Evolutionary conservation across 2,329 filamentous ascomycete genomes (phyloP).

Genomic region (Rhynchosporium agropyri): DNA sequence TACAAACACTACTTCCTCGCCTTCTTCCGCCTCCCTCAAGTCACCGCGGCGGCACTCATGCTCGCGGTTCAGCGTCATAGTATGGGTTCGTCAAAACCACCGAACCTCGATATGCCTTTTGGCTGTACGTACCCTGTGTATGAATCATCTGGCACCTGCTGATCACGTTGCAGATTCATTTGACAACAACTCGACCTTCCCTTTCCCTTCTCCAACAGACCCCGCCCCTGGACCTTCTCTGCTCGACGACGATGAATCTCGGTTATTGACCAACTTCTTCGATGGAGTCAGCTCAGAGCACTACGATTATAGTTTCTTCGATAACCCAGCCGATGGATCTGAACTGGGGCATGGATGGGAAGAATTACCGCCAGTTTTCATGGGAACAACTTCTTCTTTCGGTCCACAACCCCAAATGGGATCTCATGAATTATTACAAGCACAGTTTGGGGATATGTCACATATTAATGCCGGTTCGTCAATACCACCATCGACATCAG

Average conservation of each 20-base stretch:
- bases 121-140: slow-evolving; percentile 58
- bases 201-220: slow-evolving; percentile 58
- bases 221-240: slow-evolving; percentile 67
- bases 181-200: slow-evolving; percentile 48
- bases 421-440: slow-evolving; percentile 26
- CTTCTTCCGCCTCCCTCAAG: slow-evolving; percentile 6
- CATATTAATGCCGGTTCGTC: slow-evolving; percentile 27
- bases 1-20: slow-evolving; percentile 13
- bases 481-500: slow-evolving; percentile 42
- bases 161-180: slow-evolving; percentile 47
- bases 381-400: slow-evolving; percentile 66
- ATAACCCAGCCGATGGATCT: slow-evolving; percentile 49
- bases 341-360: slow-evolving; percentile 55
- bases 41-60: slow-evolving; percentile 51
- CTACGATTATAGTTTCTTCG: slow-evolving; percentile 52
- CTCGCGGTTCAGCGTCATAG: slow-evolving; percentile 57
- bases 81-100: slow-evolving; percentile 62
- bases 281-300: slow-evolving; percentile 55
- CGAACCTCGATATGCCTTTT: slow-evolving; percentile 62
- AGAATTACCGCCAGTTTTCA: slow-evolving; percentile 64
- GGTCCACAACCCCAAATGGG: slow-evolving; percentile 48
- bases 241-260: slow-evolving; percentile 63
- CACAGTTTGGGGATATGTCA: slow-evolving; percentile 31
- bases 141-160: slow-evolving; percentile 21
- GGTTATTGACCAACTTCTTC: slow-evolving; percentile 61